Conservation (phyloP, 345 rosid species). For the Sisymbrium altissimum region DNA sequence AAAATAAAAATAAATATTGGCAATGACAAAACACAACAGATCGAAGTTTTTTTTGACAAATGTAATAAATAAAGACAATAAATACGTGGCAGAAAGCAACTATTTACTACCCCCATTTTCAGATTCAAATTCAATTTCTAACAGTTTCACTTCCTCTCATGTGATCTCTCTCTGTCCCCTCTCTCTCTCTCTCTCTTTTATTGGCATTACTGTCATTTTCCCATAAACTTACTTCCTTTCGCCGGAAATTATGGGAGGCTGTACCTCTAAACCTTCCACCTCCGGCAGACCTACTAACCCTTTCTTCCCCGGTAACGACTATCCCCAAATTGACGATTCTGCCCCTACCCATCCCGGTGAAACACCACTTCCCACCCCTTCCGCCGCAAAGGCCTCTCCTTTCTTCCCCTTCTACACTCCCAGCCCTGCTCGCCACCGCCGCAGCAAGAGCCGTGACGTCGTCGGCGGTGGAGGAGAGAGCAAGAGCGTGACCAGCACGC, state of each 20-base stretch:
- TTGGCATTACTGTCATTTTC: conserved; percentile 6
- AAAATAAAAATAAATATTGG: too few species aligned
- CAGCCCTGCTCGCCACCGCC: conserved; percentile 55
- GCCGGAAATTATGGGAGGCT: conserved; percentile 59
- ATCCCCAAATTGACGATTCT: conserved; percentile 27
- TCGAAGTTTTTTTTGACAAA: neutral
- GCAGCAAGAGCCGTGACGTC: conserved; percentile 39
- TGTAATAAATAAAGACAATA: conserved; percentile 9
- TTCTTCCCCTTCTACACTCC: conserved; percentile 61
- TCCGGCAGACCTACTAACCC: conserved; percentile 50
- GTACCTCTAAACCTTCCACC: conserved; percentile 65
- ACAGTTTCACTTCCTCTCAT: conserved; percentile 16
- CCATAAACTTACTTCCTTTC: neutral
- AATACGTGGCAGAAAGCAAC: conserved; percentile 27
- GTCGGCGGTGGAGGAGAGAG: conserved; percentile 2
- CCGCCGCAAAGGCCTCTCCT: conserved; percentile 40
- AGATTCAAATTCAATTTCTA: conserved; percentile 29
- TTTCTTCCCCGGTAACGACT: conserved; percentile 46
- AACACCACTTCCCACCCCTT: conserved; percentile 26
- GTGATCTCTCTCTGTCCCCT: neutral
- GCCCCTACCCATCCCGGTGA: conserved; percentile 30
- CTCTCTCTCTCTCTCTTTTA: conserved; percentile 11
- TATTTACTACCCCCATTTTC: conserved; percentile 18
- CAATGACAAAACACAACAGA: conserved; percentile 1
- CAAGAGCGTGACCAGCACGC: conserved; percentile 49